These are phyloP conservation scores for Castanea sativa DNA, from an alignment of 306 rosid species.

Conservation along the genomic window DNA sequence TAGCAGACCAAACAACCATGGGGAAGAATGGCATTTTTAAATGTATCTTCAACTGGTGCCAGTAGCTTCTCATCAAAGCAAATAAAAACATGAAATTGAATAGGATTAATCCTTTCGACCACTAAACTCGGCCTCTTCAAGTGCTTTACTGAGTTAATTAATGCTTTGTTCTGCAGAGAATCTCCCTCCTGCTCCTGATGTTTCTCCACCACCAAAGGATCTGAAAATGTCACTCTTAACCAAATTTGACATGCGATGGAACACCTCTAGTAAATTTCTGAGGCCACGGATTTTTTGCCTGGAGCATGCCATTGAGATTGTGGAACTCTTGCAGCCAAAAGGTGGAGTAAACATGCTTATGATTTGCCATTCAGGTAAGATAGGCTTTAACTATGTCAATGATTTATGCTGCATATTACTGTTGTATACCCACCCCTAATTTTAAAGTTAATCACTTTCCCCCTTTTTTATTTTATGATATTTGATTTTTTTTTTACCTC, in stretches of 20 bases:
- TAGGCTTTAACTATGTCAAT: neutral
- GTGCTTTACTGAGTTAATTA: constrained; percentile 23
- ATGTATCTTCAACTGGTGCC: neutral
- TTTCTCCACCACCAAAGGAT: constrained; percentile 31
- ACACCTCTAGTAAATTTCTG: constrained; percentile 48
- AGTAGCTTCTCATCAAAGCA: neutral
- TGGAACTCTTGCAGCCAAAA: constrained; percentile 76
- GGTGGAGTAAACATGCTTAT: constrained; percentile 89
- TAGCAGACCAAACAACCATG: neutral
- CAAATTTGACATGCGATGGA: constrained; percentile 47
- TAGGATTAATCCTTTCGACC: constrained; percentile 4
- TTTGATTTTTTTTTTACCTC: too few relatives aligned
- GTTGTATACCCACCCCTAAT: constrained; percentile 3
- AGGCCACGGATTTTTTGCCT: constrained; percentile 95
- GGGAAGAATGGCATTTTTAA: neutral
- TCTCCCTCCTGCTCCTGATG: constrained; percentile 42
- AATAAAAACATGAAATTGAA: neutral
- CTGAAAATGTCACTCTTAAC: constrained; percentile 34
- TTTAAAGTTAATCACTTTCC: constrained; percentile 1
- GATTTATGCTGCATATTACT: neutral
- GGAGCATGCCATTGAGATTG: constrained; percentile 79
- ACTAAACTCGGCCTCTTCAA: constrained; percentile 16
- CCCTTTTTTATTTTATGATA: neutral
- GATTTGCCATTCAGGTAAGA: constrained; percentile 95
- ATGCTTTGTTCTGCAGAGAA: constrained; percentile 50